phyloP scores from a whole-genome alignment of 75 land plant genomes.

The Isoetes taiwanensis region DNA sequence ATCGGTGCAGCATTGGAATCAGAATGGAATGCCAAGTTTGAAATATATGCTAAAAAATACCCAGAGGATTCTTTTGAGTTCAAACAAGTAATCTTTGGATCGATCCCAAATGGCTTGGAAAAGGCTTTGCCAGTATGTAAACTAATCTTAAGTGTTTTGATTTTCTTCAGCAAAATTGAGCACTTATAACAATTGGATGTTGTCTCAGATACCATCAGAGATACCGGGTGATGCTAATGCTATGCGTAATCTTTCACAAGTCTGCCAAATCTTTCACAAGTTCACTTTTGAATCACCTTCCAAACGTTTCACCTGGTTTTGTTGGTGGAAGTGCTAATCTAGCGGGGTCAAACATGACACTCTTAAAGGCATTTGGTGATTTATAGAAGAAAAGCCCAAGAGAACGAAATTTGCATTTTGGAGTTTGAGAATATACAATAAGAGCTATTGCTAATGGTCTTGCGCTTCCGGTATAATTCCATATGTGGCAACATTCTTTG shows the following conservation, averaged over 20 bases:
- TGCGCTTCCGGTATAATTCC: conserved; percentile 62
- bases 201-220: too few species aligned
- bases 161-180: too few species aligned
- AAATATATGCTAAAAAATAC: conserved; percentile 61
- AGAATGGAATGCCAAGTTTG: conserved; percentile 78
- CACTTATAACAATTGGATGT: too few species aligned
- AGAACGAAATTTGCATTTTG: conserved; percentile 60
- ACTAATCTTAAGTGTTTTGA: background rate
- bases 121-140: conserved; percentile 54
- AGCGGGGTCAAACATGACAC: conserved; percentile 79
- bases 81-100: conserved; percentile 42
- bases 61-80: conserved; percentile 51
- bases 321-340: conserved; percentile 90
- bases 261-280: too few species aligned
- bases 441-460: conserved; percentile 74
- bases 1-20: conserved; percentile 74
- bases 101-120: conserved; percentile 62
- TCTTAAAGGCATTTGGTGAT: conserved; percentile 62
- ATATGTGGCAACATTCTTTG: conserved; percentile 74
- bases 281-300: conserved; percentile 66
- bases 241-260: conserved; percentile 58
- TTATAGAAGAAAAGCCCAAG: conserved; percentile 62
- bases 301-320: conserved; percentile 57
- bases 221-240: conserved; percentile 63
- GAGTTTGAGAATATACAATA: conserved; percentile 84